Evolutionary conservation across 2,329 filamentous ascomycete genomes (phyloP).

Genomic region (Amylocarpus encephaloides): DNA sequence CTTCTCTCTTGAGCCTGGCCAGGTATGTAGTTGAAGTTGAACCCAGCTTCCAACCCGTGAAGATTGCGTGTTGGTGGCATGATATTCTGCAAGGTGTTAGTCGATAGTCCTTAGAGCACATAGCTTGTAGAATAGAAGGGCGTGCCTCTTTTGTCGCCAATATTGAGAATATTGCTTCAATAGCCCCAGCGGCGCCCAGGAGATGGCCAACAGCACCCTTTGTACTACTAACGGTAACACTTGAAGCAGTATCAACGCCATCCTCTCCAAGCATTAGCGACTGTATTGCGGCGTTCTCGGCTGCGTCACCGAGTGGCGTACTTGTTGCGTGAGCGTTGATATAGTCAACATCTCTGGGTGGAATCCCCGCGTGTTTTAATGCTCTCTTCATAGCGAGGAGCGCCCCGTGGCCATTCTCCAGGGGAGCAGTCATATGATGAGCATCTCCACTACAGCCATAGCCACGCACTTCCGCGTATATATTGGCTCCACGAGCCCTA

Average conservation of each 20-base stretch:
- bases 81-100: constrained; percentile 48
- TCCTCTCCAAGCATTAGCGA: constrained; percentile 67
- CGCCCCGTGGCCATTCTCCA: constrained; percentile 75
- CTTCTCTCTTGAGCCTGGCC: constrained; percentile 60
- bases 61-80: constrained; percentile 88
- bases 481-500: constrained; percentile 65
- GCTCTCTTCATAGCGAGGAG: constrained; percentile 80
- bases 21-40: constrained; percentile 82
- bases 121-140: constrained; percentile 12
- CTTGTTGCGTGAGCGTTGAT: constrained; percentile 94
- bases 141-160: constrained; percentile 72
- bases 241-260: constrained; percentile 51
- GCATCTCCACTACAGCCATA: constrained; percentile 91
- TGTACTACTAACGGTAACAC: constrained; percentile 83
- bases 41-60: constrained; percentile 55
- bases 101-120: background rate
- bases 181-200: constrained; percentile 81
- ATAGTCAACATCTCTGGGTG: constrained; percentile 72
- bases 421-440: constrained; percentile 87
- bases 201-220: constrained; percentile 92
- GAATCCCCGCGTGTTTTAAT: constrained; percentile 62
- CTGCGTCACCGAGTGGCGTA: constrained; percentile 76
- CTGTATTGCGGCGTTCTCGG: constrained; percentile 80
- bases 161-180: constrained; percentile 82
- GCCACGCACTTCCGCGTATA: constrained; percentile 84